These are phyloP conservation scores for Cladosporium sp. DNA, from an alignment of 2,329 filamentous ascomycete genomes.

Conservation along the genomic window DNA sequence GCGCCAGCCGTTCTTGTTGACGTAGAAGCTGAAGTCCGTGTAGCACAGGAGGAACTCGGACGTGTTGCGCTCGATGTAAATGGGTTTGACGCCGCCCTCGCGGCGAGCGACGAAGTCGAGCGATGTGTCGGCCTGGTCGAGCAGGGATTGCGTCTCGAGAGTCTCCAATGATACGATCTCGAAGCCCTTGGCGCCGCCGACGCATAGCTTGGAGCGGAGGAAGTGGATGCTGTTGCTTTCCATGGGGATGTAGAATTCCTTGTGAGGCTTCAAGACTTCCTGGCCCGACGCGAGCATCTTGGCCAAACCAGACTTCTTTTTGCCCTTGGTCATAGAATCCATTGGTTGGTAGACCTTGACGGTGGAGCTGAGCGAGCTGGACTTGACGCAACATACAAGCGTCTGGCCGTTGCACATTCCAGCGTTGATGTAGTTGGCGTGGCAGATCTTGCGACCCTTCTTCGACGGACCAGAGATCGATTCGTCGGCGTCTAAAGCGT, in stretches of 20 bases:
- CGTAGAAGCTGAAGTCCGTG: constrained; percentile 98
- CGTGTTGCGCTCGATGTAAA: constrained; percentile 95
- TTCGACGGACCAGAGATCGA: constrained; percentile 70
- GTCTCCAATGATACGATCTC: constrained; percentile 96
- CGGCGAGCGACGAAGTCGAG: constrained; percentile 94
- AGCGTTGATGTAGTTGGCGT: constrained; percentile 98
- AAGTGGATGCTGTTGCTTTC: constrained; percentile 99
- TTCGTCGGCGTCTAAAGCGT: constrained; percentile 81
- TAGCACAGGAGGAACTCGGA: constrained; percentile 98
- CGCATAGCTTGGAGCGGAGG: constrained; percentile 91
- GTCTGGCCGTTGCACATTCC: constrained; percentile 93
- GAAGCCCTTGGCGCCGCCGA: constrained; percentile 92
- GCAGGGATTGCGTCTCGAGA: constrained; percentile 93
- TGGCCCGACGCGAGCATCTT: constrained; percentile 95
- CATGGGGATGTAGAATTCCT: constrained; percentile 98
- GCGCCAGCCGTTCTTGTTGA: constrained; percentile 97
- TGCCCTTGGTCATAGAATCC: constrained; percentile 80
- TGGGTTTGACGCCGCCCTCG: constrained; percentile 80
- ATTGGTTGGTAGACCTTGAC: constrained; percentile 99
- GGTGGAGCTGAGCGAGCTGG: constrained; percentile 84
- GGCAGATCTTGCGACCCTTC: constrained; percentile 91
- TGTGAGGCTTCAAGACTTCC: constrained; percentile 93
- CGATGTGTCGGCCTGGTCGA: constrained; percentile 96
- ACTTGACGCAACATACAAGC: constrained; percentile 94
- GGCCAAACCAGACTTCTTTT: constrained; percentile 91